Evolutionary conservation across 208 protist species (phyloP), one percentile per base, ranked within the genome.

Genomic region (Leishmania turanica): DNA sequence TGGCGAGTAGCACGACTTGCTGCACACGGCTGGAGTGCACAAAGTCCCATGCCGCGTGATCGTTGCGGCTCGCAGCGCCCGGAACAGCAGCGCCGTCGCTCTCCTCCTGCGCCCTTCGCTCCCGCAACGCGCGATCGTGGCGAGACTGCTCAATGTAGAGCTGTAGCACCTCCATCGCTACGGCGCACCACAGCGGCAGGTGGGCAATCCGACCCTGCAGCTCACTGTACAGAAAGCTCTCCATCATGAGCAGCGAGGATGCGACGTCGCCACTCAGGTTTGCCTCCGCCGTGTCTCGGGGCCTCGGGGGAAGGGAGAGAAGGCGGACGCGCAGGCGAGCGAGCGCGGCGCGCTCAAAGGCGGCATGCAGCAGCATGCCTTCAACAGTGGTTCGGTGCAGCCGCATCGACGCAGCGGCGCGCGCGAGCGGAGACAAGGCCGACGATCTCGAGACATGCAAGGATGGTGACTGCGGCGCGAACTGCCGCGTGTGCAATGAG

Each of bases 171-270:
- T 86, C 78, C 24, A 86, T 7, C 9, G 82, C 82, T 3, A 86
- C 78, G 17, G 34, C 34, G 53, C 82, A 82, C 78, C 77, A 86
- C 53, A 82, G 78, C 54, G 82, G 82, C 82, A 82, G 77, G 45
- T 34, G 53, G 24, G 54, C 82, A 11, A 77, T 75, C 0, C 8
- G 73, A 3, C 82, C 77, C 5, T 62, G 15, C 54, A 86, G n/a
- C 71, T 31, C 37, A 34, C 19, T 37, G 19, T 53, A 40, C 60
- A 82, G 64, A 15, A 74, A 79, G 24, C 13, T 3, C 56, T 85
- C 77, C 81, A 81, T 81, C 34, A 27, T 47, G 27, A 42, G 34
- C 42, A 85, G 72, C 45, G 58, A 42, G 34, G 76, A 72, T 24
- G 62, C 37, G 27, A 49, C 76, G n/a, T 40, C 47, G 56, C 70